These are phyloP conservation scores for Fusarium metavorans DNA, from an alignment of 2,329 filamentous ascomycete species.

Conservation along the genomic window DNA sequence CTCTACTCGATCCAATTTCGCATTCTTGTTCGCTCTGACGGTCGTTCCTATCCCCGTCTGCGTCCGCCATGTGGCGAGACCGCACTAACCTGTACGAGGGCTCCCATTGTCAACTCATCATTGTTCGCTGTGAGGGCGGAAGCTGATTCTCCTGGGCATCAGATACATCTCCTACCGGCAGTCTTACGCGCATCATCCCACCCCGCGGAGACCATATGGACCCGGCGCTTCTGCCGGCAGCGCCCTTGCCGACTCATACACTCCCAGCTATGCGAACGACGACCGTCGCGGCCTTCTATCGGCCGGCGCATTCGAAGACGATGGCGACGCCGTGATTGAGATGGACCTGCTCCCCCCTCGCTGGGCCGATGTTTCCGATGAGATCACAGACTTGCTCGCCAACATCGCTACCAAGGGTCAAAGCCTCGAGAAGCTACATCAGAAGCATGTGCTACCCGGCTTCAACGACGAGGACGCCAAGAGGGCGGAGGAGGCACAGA, in stretches of 20 bases:
- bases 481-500: constrained; percentile 86
- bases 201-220: constrained; percentile 82
- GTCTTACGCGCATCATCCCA: constrained; percentile 95
- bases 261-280: constrained; percentile 62
- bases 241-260: constrained; percentile 70
- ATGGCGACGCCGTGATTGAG: constrained; percentile 95
- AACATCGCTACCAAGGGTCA: constrained; percentile 86
- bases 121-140: constrained; percentile 8
- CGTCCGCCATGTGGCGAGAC: constrained; percentile 96
- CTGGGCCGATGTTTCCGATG: constrained; percentile 95
- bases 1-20: constrained; percentile 16
- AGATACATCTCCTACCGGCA: constrained; percentile 98
- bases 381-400: constrained; percentile 85
- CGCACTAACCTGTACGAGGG: constrained; percentile 89
- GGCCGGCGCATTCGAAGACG: constrained; percentile 80
- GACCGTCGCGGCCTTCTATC: constrained; percentile 85
- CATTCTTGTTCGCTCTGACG: constrained; percentile 39
- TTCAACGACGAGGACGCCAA: constrained; percentile 97
- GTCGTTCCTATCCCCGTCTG: constrained; percentile 45
- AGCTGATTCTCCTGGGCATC: constrained; percentile 15
- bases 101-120: constrained; percentile 15
- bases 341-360: constrained; percentile 96
- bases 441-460: constrained; percentile 95
- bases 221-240: constrained; percentile 60
- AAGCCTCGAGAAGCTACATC: constrained; percentile 90